Evolutionary conservation across 805 yeast species (phyloP).

Genomic region (Scheffersomyces stipitis): DNA sequence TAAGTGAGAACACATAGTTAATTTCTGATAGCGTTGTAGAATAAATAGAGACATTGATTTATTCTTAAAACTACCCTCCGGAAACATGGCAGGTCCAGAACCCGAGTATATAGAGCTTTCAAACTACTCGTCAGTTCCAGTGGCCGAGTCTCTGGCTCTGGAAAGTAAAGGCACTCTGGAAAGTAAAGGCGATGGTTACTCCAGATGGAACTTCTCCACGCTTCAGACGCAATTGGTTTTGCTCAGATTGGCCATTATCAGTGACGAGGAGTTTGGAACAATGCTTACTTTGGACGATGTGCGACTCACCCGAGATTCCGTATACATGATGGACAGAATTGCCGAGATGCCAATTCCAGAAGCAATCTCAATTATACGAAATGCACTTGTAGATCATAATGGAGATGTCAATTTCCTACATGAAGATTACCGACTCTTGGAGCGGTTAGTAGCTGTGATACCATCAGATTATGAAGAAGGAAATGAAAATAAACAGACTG

Average conservation of each 20-base stretch:
- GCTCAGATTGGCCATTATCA: conserved; percentile 9
- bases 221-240: conserved; percentile 5
- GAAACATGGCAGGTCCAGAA: too few species aligned
- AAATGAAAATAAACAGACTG: background rate
- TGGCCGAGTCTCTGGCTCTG: too few species aligned
- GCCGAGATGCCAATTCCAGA: conserved; percentile 17
- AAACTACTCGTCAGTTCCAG: too few species aligned
- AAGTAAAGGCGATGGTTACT: background rate
- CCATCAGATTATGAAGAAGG: conserved; percentile 14
- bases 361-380: conserved; percentile 33
- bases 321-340: conserved; percentile 32
- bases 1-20: too few species aligned
- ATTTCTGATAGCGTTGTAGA: too few species aligned
- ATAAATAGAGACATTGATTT: too few species aligned
- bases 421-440: conserved; percentile 34
- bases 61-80: too few species aligned
- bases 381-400: conserved; percentile 33
- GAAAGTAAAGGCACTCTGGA: too few species aligned
- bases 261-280: conserved; percentile 8
- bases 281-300: conserved; percentile 1
- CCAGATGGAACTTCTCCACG: conserved; percentile 1
- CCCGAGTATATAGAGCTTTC: too few species aligned
- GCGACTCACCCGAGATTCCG: conserved; percentile 5
- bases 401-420: conserved; percentile 35
- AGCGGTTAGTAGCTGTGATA: conserved; percentile 20